Base-by-base conservation (phyloP, 768 basidiomycete genomes). In the Hericium alpestre region DNA sequence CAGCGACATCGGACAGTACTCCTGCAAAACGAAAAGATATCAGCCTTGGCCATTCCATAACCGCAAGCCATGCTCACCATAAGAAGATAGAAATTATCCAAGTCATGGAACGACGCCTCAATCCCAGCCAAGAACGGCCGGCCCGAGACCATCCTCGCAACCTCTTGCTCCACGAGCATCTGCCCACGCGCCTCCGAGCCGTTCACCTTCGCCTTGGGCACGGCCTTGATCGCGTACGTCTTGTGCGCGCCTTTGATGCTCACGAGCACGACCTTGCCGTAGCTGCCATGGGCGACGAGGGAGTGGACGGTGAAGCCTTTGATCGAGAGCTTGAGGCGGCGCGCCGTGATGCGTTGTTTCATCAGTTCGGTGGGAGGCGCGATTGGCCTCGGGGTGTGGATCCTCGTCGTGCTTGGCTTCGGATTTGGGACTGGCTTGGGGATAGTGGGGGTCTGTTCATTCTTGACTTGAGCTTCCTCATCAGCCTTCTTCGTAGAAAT, bases 101-200 rank as follows among this genome's bases (percentile, higher is more conserved):
- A 9, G 48, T 67, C 66, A 16, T 62, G 51, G 60, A 63, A 69
- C 2, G 65, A 65, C 1, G 66, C 68, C 25, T 64, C 51, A n/a
- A 69, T 56, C 0, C 61, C 56, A 25, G 67, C 37, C 5, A 66
- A 37, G 37, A 56, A 63, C 16, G 59, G 58, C 38, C 59, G 52
- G 5, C 50, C 54, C 8, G 59, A 56, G 7, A 58, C 62, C 3
- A 59, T 48, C 38, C 58, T 54, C 50, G 46, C 37, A 11, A 52
- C 23, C 32, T 47, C 38, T 13, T 58, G 63, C 23, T 56, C 61
- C 20, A 48, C 58, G 15, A 41, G 58, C 39, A 56, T 47, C 20
- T 56, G 55, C 13, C n/a, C 41, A 20, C 38, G 57, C 54, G 54
- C 27, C 6, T 43, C 18, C 15, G 40, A 53, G 23, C 22, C 25